Percentiles rank a stretch among this genome's conserved stretches.
These are phyloP conservation scores for Fremontodendron californicum DNA, from an alignment of 345 rosid genomes.

Conservation along the genomic window DNA sequence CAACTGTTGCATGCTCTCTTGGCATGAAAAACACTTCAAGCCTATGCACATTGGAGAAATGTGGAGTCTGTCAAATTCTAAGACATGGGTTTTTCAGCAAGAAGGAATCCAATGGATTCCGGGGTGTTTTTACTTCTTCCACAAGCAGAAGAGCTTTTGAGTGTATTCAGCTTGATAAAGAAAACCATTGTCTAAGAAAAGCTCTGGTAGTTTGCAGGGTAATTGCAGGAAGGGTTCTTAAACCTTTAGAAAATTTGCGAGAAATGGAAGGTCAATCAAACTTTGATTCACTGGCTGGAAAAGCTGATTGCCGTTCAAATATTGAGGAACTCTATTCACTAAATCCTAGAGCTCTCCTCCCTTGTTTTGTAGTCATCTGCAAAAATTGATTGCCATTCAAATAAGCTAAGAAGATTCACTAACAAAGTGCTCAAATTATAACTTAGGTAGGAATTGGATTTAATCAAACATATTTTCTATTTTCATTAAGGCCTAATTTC, in stretches of 20 bases:
- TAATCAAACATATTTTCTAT: background rate
- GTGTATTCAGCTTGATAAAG: conserved; percentile 19
- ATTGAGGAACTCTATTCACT: conserved; percentile 55
- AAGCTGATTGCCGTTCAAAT: conserved; percentile 25
- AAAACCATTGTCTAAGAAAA: conserved; percentile 17
- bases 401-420: background rate
- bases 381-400: conserved; percentile 3
- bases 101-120: conserved; percentile 22
- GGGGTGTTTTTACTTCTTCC: conserved; percentile 53
- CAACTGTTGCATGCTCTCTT: conserved; percentile 45
- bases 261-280: conserved; percentile 34
- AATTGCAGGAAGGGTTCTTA: conserved; percentile 63
- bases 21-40: conserved; percentile 36
- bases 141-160: conserved; percentile 47
- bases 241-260: conserved; percentile 37
- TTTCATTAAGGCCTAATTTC: background rate
- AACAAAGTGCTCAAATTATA: background rate
- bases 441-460: background rate
- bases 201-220: conserved; percentile 68
- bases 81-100: conserved; percentile 44
- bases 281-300: conserved; percentile 68
- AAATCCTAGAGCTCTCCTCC: conserved; percentile 60
- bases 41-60: conserved; percentile 39
- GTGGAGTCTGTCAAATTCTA: conserved; percentile 55
- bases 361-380: conserved; percentile 68